These are phyloP conservation scores for Penicillium daleae DNA, from an alignment of 495 filamentous ascomycete genomes.

Conservation along the genomic window DNA sequence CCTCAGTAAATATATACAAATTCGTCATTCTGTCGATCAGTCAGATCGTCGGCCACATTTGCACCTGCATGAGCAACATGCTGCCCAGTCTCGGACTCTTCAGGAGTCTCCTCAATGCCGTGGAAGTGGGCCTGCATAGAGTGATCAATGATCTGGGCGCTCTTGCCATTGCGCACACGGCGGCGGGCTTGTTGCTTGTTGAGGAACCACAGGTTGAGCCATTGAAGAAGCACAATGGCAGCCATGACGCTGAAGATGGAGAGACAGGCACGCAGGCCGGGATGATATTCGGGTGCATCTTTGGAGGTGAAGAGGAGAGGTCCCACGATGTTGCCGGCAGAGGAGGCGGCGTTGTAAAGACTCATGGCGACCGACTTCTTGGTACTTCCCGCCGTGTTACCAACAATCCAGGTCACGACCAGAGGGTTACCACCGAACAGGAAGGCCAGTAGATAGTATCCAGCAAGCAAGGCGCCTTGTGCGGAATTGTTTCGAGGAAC, in stretches of 20 bases:
- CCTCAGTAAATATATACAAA: slow-evolving; percentile 63
- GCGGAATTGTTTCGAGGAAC: slow-evolving; percentile 46
- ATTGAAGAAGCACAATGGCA: slow-evolving; percentile 53
- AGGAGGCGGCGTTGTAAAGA: slow-evolving; percentile 47
- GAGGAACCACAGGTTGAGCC: slow-evolving; percentile 53
- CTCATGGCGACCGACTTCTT: slow-evolving; percentile 60
- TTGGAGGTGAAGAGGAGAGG: slow-evolving; percentile 49
- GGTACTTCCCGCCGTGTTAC: slow-evolving; percentile 53
- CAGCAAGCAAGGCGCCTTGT: slow-evolving; percentile 52
- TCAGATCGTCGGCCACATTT: slow-evolving; percentile 58
- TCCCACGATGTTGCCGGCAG: slow-evolving; percentile 53
- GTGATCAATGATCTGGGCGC: slow-evolving; percentile 55
- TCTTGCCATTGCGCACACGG: slow-evolving; percentile 61
- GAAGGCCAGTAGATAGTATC: slow-evolving; percentile 66
- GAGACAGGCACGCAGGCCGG: slow-evolving; percentile 57
- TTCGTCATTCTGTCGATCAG: slow-evolving; percentile 67
- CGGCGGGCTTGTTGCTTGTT: slow-evolving; percentile 57
- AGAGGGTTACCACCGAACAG: slow-evolving; percentile 58
- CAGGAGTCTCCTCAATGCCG: slow-evolving; percentile 26
- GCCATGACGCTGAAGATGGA: slow-evolving; percentile 59
- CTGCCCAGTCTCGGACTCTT: slow-evolving; percentile 22
- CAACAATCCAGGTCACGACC: slow-evolving; percentile 55
- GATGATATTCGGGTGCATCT: slow-evolving; percentile 54
- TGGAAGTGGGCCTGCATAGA: slow-evolving; percentile 53
- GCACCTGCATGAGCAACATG: slow-evolving; percentile 34